Base-by-base conservation (phyloP, 108 stramenopile species). In the Skeletonema marinoi region DNA sequence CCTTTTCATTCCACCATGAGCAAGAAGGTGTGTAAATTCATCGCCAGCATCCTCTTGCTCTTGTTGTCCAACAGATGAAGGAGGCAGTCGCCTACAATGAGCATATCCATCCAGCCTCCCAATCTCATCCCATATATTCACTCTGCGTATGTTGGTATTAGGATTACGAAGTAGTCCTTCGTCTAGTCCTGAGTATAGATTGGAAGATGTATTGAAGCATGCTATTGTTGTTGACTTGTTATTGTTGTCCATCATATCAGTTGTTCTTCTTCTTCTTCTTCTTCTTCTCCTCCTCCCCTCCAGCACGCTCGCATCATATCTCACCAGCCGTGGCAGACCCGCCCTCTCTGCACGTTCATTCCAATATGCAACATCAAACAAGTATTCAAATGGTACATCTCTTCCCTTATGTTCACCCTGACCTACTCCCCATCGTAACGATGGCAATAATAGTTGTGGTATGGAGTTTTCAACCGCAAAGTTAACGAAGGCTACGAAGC, bases 401-500 rank as follows among this genome's bases (percentile, higher is more conserved):
- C n/a, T 56, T 25, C 54, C 54, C 5, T 1, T 56, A 9, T 56
- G 21, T 56, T 21, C 7, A 7, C 54, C 54, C 25, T 56, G 54
- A 6, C 25, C 50, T n/a, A 50, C 67, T 70, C 74, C 71, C 87
- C 87, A 93, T 11, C 87, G 42, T 17, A 91, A 0, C 11, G 86
- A 84, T 21, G 92, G 90, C 10, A 93, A 65, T 8, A 89, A 66
- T 32, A 94, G 38, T 14, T 89, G 75, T 0, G 65, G 14, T 41
- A 88, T 73, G 58, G 86, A 70, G 39, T 75, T 39, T 44, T 65
- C 6, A 0, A 76, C 25, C 3, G 93, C 93, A 51, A 78, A 39
- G 33, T 60, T 41, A 1, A 90, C 74, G 21, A 91, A 85, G 1
- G 76, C 79, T 10, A 91, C 73, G 38, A 91, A 89, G 29, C 90